Evolutionary conservation across 192 early-diverging fungal species (phyloP), one percentile per base, ranked within the genome.

Genomic region (Backusella macrospora): DNA sequence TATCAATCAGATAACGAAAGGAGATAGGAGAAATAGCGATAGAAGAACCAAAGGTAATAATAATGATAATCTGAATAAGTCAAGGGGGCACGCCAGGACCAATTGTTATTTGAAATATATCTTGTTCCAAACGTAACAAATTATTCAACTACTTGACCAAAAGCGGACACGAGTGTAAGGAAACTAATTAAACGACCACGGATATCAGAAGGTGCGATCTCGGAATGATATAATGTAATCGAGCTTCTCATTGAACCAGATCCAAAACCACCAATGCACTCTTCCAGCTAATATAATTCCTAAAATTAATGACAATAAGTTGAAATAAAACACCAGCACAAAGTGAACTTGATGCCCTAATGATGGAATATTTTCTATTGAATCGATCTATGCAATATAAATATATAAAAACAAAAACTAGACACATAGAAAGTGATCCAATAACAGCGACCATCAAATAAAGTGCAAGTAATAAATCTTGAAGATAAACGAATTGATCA

Each of bases 141-240:
- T 73, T 89, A 92, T 34, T 87, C 87, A 23, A 90, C 83, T 29
- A 88, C 80, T 65, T 87, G 88, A n/a, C 92, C 96, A 85, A 95
- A 90, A 62, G 94, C 94, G 73, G 95, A 94, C 74, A 94, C 91
- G 76, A 93, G 88, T 71, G 96, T 96, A 78, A 93, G 91, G 29
- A 96, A 83, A 45, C 91, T 89, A 45, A 94, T 90, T 12, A 96
- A 86, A 13, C 93, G 90, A 23, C 95, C 95, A 75, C 95, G 93
- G 73, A 96, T 93, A 21, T 90, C 90, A 5, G 95, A 87, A 16
- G 93, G 90, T 67, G 95, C 95, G 26, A 92, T 80, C 47, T 80
- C 78, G 2, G 78, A 80, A 15, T 77, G 76, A 64, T 78, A 82
- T n/a, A 82, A 40, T n/a, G 80, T 76, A 23, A 82, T 73, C 0